Percentiles rank a stretch among this genome's conserved stretches.
phyloP scores from a whole-genome alignment of 2,329 filamentous ascomycete genomes.

The Fusarium sp. region DNA sequence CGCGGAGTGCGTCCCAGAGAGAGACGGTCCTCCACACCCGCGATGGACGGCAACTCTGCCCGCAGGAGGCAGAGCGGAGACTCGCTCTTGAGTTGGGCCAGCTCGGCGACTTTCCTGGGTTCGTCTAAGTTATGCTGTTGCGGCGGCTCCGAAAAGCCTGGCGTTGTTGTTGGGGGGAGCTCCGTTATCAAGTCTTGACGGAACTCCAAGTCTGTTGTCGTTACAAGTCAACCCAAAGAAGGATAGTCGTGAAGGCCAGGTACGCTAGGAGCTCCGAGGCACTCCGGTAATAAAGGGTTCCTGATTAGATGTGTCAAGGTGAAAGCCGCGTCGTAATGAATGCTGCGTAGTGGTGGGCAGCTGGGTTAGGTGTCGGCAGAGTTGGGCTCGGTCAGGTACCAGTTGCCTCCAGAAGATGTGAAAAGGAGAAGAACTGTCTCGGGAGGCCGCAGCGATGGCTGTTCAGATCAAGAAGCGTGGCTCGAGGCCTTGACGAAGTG shows the following conservation, averaged over 20 bases:
- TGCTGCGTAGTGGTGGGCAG: conserved; percentile 36
- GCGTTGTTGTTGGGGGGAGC: conserved; percentile 23
- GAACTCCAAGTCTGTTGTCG: conserved; percentile 4
- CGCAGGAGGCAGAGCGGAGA: conserved; percentile 54
- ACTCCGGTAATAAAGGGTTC: conserved; percentile 7
- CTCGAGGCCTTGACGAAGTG: conserved; percentile 45
- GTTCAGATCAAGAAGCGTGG: conserved; percentile 42
- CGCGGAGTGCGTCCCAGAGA: conserved; percentile 43
- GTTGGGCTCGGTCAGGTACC: conserved; percentile 36
- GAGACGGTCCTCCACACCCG: conserved; percentile 42
- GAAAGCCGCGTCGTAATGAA: conserved; percentile 29
- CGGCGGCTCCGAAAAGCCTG: conserved; percentile 33
- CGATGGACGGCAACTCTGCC: conserved; percentile 52
- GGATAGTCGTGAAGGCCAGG: conserved; percentile 1
- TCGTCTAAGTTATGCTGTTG: conserved; percentile 21
- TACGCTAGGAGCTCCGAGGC: neutral
- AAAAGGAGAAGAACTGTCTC: conserved; percentile 44
- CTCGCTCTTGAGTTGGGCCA: conserved; percentile 57
- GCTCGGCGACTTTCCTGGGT: conserved; percentile 46
- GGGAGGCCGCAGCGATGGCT: conserved; percentile 38
- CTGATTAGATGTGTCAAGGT: conserved; percentile 18
- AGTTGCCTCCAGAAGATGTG: conserved; percentile 30
- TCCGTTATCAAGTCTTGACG: conserved; percentile 21
- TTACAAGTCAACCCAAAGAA: conserved; percentile 5
- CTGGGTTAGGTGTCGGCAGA: conserved; percentile 42